Base-by-base conservation (phyloP, 768 basidiomycete species). In the Trametes gibbosa region DNA sequence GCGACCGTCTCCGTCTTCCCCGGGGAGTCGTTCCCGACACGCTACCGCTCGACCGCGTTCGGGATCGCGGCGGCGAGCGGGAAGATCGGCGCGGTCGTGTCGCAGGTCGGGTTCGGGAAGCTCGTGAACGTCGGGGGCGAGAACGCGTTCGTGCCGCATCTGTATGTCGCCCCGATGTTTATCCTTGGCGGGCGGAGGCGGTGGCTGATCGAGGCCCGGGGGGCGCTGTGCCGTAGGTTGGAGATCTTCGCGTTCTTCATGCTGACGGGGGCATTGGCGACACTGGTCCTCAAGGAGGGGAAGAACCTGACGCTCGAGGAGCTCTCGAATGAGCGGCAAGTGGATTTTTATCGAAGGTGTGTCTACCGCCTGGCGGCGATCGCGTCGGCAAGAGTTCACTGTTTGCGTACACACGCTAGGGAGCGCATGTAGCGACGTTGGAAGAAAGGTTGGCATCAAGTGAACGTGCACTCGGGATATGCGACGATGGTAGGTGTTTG, bases 221-320 rank as follows among this genome's bases (percentile, higher is more conserved):
- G 5, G 32, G 5, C 16, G 45, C 0, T 35, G 17, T 41, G 23
- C 8, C 34, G 51, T 63, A 74, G 76, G 58, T 65, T 79, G 16
- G 69, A 80, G 63, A 72, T 80, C 53, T 79, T 78, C 50, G 77
- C 76, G 19, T 68, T 78, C 49, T 78, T 79, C 72, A 80, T 77
- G 78, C 55, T 79, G 24, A 75, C 77, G 2, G 78, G 78, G 37
- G 65, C 74, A 49, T 63, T 71, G 43, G 74, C 77, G 27, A 79
- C 78, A 5, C 56, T 75, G 43, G 69, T 80, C 24, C 56, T 80
- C 7, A 76, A 76, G 41, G 79, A 80, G 67, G 79, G 79, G n/a
- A 77, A 66, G 27, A 62, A 65, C 27, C 59, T 66, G 37, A 69
- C 71, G 34, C 68, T 75, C 17, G 74, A 75, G 62, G 70, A 69